Conservation (phyloP, 1,284 basidiomycete species). For the Trametes hirsuta region DNA sequence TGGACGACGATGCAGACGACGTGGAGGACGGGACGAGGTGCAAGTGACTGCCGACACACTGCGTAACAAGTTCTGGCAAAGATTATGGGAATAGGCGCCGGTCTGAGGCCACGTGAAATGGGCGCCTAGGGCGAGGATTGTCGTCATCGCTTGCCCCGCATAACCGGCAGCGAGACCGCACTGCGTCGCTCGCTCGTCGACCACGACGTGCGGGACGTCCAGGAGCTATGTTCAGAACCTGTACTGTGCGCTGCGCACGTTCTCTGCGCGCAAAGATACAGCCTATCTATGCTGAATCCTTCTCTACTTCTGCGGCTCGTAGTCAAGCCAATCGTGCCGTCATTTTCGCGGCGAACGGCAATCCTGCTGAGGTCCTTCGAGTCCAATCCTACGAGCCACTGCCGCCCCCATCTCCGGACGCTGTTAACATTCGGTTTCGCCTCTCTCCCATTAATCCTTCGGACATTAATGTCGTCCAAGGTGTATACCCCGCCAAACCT, state of each 20-base stretch:
- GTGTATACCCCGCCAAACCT: conserved; percentile 77
- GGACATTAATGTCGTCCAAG: conserved; percentile 82
- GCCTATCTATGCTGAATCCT: no score
- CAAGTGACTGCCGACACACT: background rate
- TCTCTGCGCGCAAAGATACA: no score
- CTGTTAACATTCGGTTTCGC: conserved; percentile 69
- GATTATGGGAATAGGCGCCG: conserved; percentile 15
- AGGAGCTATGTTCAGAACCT: no score
- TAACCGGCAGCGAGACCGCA: no score
- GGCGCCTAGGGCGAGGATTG: no score
- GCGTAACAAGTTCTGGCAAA: conserved; percentile 20
- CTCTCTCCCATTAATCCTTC: conserved; percentile 83
- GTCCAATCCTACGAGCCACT: conserved; percentile 56
- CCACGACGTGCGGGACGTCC: no score
- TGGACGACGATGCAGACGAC: background rate
- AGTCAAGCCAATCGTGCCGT: conserved; percentile 57
- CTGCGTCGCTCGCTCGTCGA: no score
- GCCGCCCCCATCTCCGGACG: conserved; percentile 53
- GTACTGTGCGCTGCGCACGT: no score
- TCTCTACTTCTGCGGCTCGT: conserved; percentile 5
- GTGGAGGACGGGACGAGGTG: background rate
- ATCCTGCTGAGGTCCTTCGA: conserved; percentile 60
- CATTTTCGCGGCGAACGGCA: conserved; percentile 62
- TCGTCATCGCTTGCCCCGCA: no score
- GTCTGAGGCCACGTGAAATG: background rate